phyloP scores from a whole-genome alignment of 495 filamentous ascomycete genomes.

The Aspergillus carlsbadensis region DNA sequence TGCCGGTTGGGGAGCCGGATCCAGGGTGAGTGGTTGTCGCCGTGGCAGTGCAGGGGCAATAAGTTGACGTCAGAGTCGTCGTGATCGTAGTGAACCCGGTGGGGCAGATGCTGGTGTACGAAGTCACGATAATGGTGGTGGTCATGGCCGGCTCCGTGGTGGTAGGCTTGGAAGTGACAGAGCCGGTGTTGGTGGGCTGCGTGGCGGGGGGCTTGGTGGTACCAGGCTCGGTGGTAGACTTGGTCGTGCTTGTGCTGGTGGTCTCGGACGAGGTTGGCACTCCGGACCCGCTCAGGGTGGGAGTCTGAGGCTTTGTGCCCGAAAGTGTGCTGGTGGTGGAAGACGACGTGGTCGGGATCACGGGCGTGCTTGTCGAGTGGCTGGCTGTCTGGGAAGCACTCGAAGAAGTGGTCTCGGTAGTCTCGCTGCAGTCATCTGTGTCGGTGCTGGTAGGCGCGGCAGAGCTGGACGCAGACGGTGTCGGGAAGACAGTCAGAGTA shows the following conservation, averaged over 20 bases:
- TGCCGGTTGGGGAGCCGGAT: constrained; percentile 12
- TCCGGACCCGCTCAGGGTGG: not conserved
- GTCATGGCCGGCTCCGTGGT: constrained; percentile 23
- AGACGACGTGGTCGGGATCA: not conserved
- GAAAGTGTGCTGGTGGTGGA: not conserved
- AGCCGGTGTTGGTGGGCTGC: constrained; percentile 1
- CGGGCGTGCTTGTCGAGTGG: not conserved
- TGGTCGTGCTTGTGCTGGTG: not conserved
- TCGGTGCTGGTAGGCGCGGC: not conserved
- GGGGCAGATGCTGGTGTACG: constrained; percentile 44
- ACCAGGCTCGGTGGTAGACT: not conserved
- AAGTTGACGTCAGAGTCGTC: constrained; percentile 38
- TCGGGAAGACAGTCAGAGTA: constrained; percentile 11
- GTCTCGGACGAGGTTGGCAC: constrained; percentile 4
- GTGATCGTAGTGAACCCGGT: constrained; percentile 47
- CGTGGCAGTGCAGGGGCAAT: constrained; percentile 33
- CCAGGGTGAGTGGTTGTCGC: constrained; percentile 23
- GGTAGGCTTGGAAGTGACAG: constrained; percentile 5
- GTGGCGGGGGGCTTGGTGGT: constrained; percentile 22
- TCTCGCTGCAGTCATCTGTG: not conserved
- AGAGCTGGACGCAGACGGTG: constrained; percentile 1
- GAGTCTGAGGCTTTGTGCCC: not conserved
- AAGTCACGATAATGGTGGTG: constrained; percentile 43
- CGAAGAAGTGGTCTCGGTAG: not conserved
- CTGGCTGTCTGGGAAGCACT: not conserved